Conservation (phyloP, 306 rosid genomes). For the Prunus mume region DNA sequence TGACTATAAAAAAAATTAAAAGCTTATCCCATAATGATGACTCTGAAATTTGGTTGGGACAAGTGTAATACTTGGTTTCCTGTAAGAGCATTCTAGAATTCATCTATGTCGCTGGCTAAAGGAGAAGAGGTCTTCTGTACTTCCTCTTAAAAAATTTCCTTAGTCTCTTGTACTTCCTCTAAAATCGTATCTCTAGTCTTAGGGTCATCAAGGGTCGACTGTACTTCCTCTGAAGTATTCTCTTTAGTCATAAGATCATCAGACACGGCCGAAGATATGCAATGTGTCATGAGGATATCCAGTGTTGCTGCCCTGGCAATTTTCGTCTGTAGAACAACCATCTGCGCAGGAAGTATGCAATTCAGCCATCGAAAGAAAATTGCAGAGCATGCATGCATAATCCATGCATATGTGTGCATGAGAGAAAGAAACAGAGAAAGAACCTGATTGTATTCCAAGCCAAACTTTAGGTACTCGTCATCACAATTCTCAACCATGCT, state of each 20-base stretch:
- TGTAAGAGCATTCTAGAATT: not conserved
- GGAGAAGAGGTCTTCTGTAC: not conserved
- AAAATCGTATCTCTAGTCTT: slow-evolving; percentile 8
- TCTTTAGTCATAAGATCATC: slow-evolving; percentile 50
- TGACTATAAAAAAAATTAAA: not conserved
- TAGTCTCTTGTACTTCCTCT: slow-evolving; percentile 4
- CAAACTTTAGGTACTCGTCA: slow-evolving; percentile 65
- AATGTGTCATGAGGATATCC: slow-evolving; percentile 63
- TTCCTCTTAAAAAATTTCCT: not conserved
- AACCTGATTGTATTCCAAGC: slow-evolving; percentile 76
- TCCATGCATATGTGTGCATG: not conserved
- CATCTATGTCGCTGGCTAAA: not conserved
- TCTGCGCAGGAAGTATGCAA: slow-evolving; percentile 31
- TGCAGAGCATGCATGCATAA: not conserved
- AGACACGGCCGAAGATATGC: slow-evolving; percentile 66
- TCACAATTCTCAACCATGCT: slow-evolving; percentile 64
- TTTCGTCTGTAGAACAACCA: slow-evolving; percentile 54
- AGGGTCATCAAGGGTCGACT: not conserved
- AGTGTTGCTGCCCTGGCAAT: slow-evolving; percentile 56
- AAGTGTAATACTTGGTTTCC: not conserved
- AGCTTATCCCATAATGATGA: not conserved
- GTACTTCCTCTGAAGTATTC: not conserved
- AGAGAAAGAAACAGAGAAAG: slow-evolving; percentile 3
- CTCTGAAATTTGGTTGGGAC: not conserved
- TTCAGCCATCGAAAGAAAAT: slow-evolving; percentile 4